A percentile compares a stretch with the other conserved stretches of the same genome.
Conservation (phyloP, 2,329 filamentous ascomycete species). For the Penicillium sp. region DNA sequence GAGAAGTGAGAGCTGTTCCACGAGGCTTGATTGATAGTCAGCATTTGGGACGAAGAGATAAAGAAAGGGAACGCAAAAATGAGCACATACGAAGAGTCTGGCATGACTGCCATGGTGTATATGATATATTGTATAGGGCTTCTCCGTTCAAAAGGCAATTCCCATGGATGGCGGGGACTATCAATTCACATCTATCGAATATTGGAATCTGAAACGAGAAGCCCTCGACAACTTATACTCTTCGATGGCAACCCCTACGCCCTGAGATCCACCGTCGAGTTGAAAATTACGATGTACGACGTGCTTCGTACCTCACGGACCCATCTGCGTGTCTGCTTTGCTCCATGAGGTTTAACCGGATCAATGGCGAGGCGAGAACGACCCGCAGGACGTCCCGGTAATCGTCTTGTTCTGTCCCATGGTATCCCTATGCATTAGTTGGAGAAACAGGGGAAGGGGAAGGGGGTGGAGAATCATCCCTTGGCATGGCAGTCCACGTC, state of each 20-base stretch:
- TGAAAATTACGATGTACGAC: not conserved
- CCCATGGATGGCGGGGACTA: not conserved
- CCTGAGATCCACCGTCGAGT: not conserved
- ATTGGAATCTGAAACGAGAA: not conserved
- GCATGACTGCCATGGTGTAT: constrained; percentile 6
- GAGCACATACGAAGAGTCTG: constrained; percentile 5
- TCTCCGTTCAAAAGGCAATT: not conserved
- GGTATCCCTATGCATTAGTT: not conserved
- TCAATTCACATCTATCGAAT: not conserved
- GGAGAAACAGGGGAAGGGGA: not conserved
- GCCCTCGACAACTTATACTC: not conserved
- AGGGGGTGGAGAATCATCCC: not conserved
- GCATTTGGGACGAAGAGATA: not conserved
- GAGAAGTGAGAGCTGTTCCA: constrained; percentile 15
- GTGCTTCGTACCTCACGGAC: not conserved
- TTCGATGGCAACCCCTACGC: not conserved
- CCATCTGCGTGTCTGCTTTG: not conserved
- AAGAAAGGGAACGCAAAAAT: not conserved
- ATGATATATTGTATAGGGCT: not conserved
- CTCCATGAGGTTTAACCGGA: not conserved
- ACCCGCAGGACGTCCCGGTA: not conserved
- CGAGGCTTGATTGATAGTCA: constrained; percentile 13
- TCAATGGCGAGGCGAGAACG: not conserved
- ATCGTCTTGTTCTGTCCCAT: not conserved
- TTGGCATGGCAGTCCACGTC: not conserved